A percentile compares a stretch with the other conserved stretches of the same genome.
phyloP scores from a whole-genome alignment of 2,329 filamentous ascomycete species.

The Microdochium nivale region DNA sequence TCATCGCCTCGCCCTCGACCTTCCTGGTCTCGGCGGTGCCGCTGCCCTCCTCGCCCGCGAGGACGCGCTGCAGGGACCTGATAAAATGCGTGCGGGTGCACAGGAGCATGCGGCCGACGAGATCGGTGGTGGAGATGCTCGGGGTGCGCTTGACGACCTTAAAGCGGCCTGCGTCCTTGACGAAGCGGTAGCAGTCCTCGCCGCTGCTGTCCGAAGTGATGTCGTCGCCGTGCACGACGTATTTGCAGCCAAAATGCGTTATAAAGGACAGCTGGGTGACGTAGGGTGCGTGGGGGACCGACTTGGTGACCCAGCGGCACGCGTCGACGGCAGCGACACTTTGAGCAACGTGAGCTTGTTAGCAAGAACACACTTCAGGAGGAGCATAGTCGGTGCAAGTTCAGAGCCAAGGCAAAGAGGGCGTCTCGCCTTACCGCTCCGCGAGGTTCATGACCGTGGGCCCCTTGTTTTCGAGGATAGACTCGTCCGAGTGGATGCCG shows the following conservation, averaged over 20 bases:
- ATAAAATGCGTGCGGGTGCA: constrained; percentile 96
- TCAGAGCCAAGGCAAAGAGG: too few species aligned
- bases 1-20: constrained; percentile 58
- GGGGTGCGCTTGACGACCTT: constrained; percentile 95
- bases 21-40: constrained; percentile 59
- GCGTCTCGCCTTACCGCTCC: too few species aligned
- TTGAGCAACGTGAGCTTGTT: constrained; percentile 8
- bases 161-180: constrained; percentile 89
- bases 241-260: constrained; percentile 87
- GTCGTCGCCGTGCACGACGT: constrained; percentile 94
- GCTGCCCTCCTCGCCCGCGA: constrained; percentile 64
- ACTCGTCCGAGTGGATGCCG: constrained; percentile 91
- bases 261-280: constrained; percentile 93
- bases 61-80: constrained; percentile 60
- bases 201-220: constrained; percentile 91
- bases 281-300: constrained; percentile 81
- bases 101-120: constrained; percentile 95
- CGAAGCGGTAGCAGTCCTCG: constrained; percentile 95
- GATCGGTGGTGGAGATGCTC: constrained; percentile 91
- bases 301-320: constrained; percentile 86
- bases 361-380: too few species aligned
- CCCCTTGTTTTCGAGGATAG: constrained; percentile 93
- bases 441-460: constrained; percentile 92
- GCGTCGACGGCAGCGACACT: constrained; percentile 86
- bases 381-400: too few species aligned